Conservation (phyloP, 441 rosid genomes). For the Brassica hybrid region DNA sequence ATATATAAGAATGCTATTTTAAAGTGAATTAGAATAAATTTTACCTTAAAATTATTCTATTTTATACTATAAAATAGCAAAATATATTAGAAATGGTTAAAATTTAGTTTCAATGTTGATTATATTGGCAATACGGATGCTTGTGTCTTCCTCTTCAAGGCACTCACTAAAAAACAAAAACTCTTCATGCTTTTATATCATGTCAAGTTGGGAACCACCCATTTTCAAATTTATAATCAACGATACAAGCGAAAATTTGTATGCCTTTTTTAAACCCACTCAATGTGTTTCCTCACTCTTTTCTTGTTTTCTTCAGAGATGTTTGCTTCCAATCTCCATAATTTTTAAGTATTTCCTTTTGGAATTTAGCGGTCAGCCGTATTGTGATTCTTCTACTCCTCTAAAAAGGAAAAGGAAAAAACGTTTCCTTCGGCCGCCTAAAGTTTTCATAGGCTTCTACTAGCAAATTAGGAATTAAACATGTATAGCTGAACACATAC, state of each 20-base stretch:
- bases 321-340: background rate
- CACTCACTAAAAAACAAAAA: background rate
- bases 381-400: background rate
- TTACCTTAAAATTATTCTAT: no score
- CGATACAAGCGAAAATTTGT: background rate
- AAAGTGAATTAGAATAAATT: no score
- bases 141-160: constrained; percentile 10
- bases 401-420: background rate
- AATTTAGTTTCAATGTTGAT: background rate
- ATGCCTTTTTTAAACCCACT: background rate
- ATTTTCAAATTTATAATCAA: background rate
- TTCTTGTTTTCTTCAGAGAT: background rate
- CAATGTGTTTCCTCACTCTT: constrained; percentile 8
- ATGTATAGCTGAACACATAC: no score
- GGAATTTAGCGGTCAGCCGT: constrained; percentile 14
- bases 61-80: no score
- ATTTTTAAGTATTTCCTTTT: background rate
- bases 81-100: no score
- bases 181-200: background rate
- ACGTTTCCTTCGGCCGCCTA: background rate
- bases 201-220: background rate
- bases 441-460: no score
- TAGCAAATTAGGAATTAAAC: no score
- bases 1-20: no score
- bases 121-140: background rate